A percentile compares a stretch with the other conserved stretches of the same genome.
These are phyloP conservation scores for Starmera quercuum DNA, from an alignment of 805 yeast species.

Conservation along the genomic window DNA sequence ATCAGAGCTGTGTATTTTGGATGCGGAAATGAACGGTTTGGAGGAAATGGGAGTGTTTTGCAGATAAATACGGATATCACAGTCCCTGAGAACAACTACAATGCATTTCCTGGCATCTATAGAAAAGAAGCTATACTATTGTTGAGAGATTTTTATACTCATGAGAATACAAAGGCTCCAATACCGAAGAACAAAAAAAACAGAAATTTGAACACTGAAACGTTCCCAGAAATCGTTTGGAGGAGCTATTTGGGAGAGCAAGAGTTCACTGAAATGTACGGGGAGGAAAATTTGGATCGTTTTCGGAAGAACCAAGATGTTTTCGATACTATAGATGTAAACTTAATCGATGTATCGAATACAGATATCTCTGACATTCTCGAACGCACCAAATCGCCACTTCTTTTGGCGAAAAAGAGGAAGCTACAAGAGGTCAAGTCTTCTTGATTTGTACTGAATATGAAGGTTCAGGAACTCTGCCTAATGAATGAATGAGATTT, in stretches of 20 bases:
- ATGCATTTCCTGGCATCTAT: slow-evolving; percentile 68
- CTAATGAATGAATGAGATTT: slow-evolving; percentile 1
- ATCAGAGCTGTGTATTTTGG: slow-evolving; percentile 77
- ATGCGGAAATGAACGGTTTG: slow-evolving; percentile 91
- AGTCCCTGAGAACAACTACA: slow-evolving; percentile 28
- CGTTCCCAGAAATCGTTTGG: slow-evolving; percentile 57
- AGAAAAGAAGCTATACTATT: slow-evolving; percentile 79
- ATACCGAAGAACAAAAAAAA: slow-evolving; percentile 66
- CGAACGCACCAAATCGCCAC: slow-evolving; percentile 3
- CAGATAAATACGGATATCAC: slow-evolving; percentile 42
- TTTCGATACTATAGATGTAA: slow-evolving; percentile 8
- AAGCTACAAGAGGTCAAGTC: neutral
- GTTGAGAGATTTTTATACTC: slow-evolving; percentile 75
- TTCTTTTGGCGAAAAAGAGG: neutral
- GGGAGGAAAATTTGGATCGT: slow-evolving; percentile 4
- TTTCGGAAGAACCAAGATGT: slow-evolving; percentile 13
- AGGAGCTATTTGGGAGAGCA: slow-evolving; percentile 39
- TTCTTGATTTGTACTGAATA: slow-evolving; percentile 2
- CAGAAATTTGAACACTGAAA: slow-evolving; percentile 47
- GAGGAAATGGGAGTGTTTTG: slow-evolving; percentile 90
- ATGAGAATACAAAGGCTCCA: slow-evolving; percentile 84
- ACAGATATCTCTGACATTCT: slow-evolving; percentile 16
- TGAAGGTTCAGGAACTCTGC: no score
- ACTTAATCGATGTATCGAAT: slow-evolving; percentile 8
- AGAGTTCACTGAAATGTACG: slow-evolving; percentile 42